Conservation (phyloP, 1,139 yeast species). For the Nakaseomyces sp. region DNA sequence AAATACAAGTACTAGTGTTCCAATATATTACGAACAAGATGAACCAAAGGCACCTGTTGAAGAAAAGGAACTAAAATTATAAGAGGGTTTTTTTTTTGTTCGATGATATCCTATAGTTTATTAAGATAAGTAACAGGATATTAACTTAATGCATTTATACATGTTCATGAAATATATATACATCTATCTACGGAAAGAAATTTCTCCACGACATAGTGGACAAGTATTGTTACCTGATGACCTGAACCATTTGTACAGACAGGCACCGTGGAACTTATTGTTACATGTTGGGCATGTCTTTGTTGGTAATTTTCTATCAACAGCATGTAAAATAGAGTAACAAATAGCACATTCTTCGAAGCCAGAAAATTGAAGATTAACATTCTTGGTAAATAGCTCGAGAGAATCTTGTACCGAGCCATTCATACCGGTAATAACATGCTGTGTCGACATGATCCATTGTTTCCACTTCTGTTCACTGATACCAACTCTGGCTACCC, state of each 20-base stretch:
- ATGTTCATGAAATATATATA: background rate
- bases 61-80: constrained; percentile 1
- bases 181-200: constrained; percentile 40
- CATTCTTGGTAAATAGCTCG: constrained; percentile 73
- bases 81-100: background rate
- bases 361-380: constrained; percentile 76
- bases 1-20: constrained; percentile 53
- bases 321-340: constrained; percentile 74
- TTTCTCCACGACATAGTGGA: constrained; percentile 83
- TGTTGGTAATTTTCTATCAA: constrained; percentile 83
- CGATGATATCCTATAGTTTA: too few species aligned
- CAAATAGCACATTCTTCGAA: constrained; percentile 97
- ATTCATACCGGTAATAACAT: constrained; percentile 59
- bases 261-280: constrained; percentile 93
- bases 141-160: background rate
- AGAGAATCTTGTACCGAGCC: constrained; percentile 80
- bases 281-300: constrained; percentile 84
- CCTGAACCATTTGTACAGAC: constrained; percentile 95
- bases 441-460: constrained; percentile 86
- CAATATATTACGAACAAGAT: constrained; percentile 25
- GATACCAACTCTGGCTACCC: constrained; percentile 77
- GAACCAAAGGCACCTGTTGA: background rate
- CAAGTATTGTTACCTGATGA: constrained; percentile 87
- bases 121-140: too few species aligned
- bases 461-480: constrained; percentile 92